Base-by-base conservation (phyloP, 2,329 filamentous ascomycete genomes). In the Pestalotiopsis sp. region DNA sequence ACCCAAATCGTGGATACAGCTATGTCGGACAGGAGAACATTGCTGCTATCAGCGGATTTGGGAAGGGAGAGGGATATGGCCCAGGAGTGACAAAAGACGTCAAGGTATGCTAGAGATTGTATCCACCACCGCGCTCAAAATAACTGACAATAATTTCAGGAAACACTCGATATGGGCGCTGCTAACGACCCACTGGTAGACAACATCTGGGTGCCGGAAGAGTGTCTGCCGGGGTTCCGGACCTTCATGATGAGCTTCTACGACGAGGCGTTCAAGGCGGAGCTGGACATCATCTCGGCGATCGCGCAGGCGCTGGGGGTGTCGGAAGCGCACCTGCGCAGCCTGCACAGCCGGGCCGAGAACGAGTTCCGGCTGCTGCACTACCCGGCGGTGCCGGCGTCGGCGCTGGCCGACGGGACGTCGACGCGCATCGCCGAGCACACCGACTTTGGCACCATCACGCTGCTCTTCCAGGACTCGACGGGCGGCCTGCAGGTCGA, bases 381-480 rank as follows among this genome's bases (percentile, higher is more conserved):
- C 38, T 56, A 65, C 23, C 38, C 63, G 14, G 45, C 38, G 12
- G 4, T 41, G 14, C 73, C 70, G 69, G 73, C 56, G 23, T 71
- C 7, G 68, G 70, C 4, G 70, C 71, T 63, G 27, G 31, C 38
- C n/a, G 38, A 63, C 20, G 60, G 36, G 7, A 63, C 60, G 7
- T 63, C 60, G 31, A 63, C 60, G 4, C 60, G 60, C 27, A 63
- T 63, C 36, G 60, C 60, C 36, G 60, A 63, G 2, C 75, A 77
- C 58, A 75, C 65, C 17, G 75, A 77, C 68, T 75, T 73, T 27
- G 73, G 75, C 39, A 73, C 72, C 25, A 65, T 76, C 27, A 73
- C 74, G 2, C 68, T 77, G n/a, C 68, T 75, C 20, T 74, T 75
- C 57, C 67, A 76, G 69, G 69, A 71, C 12, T 72, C 69, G 12